Evolutionary conservation across 192 early-diverging fungal species (phyloP), one percentile per base, ranked within the genome.

Genomic region (Backusella australiensis): DNA sequence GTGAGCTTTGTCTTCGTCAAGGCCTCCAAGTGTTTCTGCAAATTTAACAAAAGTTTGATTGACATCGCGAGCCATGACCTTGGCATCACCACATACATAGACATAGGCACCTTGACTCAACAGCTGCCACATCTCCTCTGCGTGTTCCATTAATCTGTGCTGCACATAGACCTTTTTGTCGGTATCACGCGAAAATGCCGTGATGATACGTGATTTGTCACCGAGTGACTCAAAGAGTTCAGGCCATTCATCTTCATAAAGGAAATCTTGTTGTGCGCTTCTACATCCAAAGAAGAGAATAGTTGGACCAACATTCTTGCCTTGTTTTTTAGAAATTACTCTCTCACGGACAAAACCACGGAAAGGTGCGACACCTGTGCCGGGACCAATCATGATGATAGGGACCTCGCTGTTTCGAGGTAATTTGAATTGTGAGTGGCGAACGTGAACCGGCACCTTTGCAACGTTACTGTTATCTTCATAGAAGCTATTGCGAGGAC

Each of bases 341-440:
- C 98, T 93, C 81, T 99, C 98, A 70, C 92, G 92, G 15, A 98
- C 80, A 77, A 99, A 99, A 3, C 93, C 98, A 39, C 98, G 90
- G 92, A 98, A 98, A 19, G 98, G 98, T 17, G 98, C 98, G 38
- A 99, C 94, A 66, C 98, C 98, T 6, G 98, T 99, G 34, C 98
- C 98, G 19, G 98, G 98, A 1, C 98, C 98, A 42, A 99, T 85
- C 96, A 99, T 98, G 39, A 99, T 89, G 74, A 99, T 84, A 6
- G 98, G 98, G 21, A 89, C 77, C 11, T 84, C 69, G 46, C 83
- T 78, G 76, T 96, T 91, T 11, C 87, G 77, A 12, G 98, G 98
- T 67, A 99, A 85, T 49, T 94, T 92, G 87, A 99, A 99, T 39
- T 88, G 85, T 26, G 93, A 95, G 44, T 91, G 89, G 68, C 98